Conservation (phyloP, 345 rosid genomes). For the Moringa oleifera region DNA sequence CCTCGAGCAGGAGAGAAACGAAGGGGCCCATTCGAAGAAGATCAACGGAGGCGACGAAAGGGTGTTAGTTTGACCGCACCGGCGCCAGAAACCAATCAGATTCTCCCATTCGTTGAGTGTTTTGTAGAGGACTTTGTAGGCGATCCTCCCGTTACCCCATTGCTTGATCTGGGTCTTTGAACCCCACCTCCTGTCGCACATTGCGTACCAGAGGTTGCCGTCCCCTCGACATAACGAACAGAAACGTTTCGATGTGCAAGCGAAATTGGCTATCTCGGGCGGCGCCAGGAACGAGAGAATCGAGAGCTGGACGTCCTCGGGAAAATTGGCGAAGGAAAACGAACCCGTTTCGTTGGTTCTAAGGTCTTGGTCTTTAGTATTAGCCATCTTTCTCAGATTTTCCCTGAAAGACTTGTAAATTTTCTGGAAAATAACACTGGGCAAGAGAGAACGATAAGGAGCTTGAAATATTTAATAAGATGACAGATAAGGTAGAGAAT, state of each 20-base stretch:
- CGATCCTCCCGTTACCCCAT: conserved; percentile 68
- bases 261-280: conserved; percentile 57
- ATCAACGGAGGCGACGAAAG: conserved; percentile 48
- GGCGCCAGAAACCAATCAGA: conserved; percentile 93
- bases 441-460: neutral
- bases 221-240: conserved; percentile 52
- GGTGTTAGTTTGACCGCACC: conserved; percentile 45
- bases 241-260: conserved; percentile 75
- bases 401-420: conserved; percentile 7
- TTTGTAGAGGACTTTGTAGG: conserved; percentile 56
- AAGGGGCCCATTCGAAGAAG: conserved; percentile 84
- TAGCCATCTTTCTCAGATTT: conserved; percentile 9
- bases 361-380: neutral
- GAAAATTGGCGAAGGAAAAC: conserved; percentile 53
- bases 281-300: conserved; percentile 73
- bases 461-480: neutral
- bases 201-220: conserved; percentile 59
- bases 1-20: conserved; percentile 59
- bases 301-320: conserved; percentile 79
- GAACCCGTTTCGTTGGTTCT: conserved; percentile 7
- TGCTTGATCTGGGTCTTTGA: conserved; percentile 54
- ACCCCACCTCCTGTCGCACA: conserved; percentile 84
- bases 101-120: conserved; percentile 57
- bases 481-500: neutral
- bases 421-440: neutral